Conservation (phyloP, 768 basidiomycete genomes). For the Rubroboletus pulcherrimus region DNA sequence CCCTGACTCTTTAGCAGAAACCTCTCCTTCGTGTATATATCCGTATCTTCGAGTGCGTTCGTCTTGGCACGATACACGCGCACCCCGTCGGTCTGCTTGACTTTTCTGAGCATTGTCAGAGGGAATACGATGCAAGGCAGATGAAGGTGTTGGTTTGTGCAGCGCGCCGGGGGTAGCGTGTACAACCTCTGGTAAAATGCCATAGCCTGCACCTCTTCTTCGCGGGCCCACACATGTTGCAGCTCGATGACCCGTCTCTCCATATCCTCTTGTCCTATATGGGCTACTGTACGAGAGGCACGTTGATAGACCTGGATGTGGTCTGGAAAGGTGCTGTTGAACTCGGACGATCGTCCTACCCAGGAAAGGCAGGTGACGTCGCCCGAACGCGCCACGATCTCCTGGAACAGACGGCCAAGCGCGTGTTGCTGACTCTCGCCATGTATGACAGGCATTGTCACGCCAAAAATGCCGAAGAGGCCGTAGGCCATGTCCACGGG, state of each 20-base stretch:
- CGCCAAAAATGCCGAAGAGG: slow-evolving; percentile 20
- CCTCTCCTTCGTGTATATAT: slow-evolving; percentile 5
- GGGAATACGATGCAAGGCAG: slow-evolving; percentile 21
- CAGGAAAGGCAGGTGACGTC: slow-evolving; percentile 21
- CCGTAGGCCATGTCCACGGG: slow-evolving; percentile 21
- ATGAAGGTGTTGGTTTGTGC: slow-evolving; percentile 3
- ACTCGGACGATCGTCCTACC: slow-evolving; percentile 17
- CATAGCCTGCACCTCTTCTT: slow-evolving; percentile 1
- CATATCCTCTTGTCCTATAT: slow-evolving; percentile 7
- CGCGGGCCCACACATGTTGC: neutral
- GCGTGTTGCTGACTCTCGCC: slow-evolving; percentile 18
- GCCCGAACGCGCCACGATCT: slow-evolving; percentile 17
- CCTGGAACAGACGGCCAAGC: slow-evolving; percentile 18
- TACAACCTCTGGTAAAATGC: slow-evolving; percentile 6
- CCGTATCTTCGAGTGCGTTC: slow-evolving; percentile 8
- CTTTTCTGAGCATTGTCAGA: slow-evolving; percentile 1
- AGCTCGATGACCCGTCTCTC: neutral
- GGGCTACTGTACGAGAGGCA: neutral
- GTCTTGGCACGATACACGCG: slow-evolving; percentile 7
- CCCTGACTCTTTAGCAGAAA: neutral
- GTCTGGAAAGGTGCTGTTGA: slow-evolving; percentile 21
- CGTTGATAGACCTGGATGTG: slow-evolving; percentile 13
- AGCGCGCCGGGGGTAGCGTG: slow-evolving; percentile 1
- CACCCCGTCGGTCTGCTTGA: neutral
- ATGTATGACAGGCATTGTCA: slow-evolving; percentile 12